Evolutionary conservation across 768 basidiomycete species (phyloP).

Genomic region (Termitomyces sp.): DNA sequence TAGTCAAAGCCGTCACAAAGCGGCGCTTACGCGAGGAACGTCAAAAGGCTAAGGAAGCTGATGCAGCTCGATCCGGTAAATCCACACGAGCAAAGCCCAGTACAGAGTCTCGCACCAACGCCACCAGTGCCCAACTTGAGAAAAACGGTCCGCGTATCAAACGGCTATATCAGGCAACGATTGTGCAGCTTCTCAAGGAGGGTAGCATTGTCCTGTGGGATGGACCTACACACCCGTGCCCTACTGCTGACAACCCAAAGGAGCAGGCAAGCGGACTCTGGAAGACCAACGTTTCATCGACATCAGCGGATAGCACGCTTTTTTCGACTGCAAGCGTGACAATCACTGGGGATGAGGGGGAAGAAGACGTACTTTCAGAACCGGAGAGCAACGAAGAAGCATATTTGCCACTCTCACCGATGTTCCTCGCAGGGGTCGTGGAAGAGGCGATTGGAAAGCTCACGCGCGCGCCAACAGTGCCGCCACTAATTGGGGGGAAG

Average conservation of each 20-base stretch:
- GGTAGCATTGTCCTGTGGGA: constrained; percentile 77
- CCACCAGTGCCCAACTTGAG: constrained; percentile 7
- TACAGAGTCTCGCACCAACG: not conserved
- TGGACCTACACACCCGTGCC: constrained; percentile 45
- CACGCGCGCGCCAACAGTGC: constrained; percentile 7
- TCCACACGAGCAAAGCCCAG: not conserved
- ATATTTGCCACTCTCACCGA: constrained; percentile 58
- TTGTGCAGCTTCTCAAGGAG: constrained; percentile 62
- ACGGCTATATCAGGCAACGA: constrained; percentile 62
- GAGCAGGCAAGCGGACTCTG: constrained; percentile 39
- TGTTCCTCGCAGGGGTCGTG: constrained; percentile 44
- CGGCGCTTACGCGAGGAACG: constrained; percentile 48
- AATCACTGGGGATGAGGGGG: constrained; percentile 29
- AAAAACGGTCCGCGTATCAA: constrained; percentile 48
- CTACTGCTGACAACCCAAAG: constrained; percentile 8
- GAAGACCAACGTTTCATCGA: constrained; percentile 35
- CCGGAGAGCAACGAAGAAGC: constrained; percentile 58
- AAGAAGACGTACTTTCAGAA: constrained; percentile 54
- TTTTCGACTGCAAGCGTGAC: constrained; percentile 20
- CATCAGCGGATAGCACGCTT: constrained; percentile 27
- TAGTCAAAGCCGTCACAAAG: constrained; percentile 58
- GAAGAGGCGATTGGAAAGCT: constrained; percentile 40
- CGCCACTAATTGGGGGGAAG: not conserved
- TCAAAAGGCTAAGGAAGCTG: constrained; percentile 34
- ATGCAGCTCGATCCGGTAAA: not conserved